Evolutionary conservation across 2,329 filamentous ascomycete genomes (phyloP).

Genomic region (Ascochyta viciae-villosae): DNA sequence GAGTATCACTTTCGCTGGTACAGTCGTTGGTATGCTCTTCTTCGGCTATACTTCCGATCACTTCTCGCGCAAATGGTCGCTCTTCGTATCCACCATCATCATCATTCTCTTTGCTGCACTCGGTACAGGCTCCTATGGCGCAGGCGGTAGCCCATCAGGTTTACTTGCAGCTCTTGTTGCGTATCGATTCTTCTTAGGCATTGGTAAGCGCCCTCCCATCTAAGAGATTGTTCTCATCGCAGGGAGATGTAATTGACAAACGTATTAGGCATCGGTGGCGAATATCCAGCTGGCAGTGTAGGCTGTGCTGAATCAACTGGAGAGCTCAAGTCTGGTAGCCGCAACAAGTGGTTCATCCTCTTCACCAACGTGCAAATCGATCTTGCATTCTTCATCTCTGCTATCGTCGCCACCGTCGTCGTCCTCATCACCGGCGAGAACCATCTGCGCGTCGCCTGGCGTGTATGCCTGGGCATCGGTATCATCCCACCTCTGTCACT

Average conservation of each 20-base stretch:
- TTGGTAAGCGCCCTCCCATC: conserved; percentile 40
- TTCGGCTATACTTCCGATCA: conserved; percentile 85
- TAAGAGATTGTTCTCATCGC: not conserved
- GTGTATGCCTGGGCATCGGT: conserved; percentile 71
- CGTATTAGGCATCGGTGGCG: conserved; percentile 70
- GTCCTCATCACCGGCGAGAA: conserved; percentile 61
- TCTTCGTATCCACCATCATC: conserved; percentile 82
- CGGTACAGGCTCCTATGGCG: conserved; percentile 77
- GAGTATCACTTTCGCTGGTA: conserved; percentile 86
- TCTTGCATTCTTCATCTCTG: conserved; percentile 80
- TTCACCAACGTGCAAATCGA: conserved; percentile 92
- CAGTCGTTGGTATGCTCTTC: conserved; percentile 79
- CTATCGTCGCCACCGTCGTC: conserved; percentile 75
- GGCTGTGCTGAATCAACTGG: conserved; percentile 84
- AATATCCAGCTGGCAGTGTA: conserved; percentile 84
- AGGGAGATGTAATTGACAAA: not conserved
- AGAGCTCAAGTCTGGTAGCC: conserved; percentile 77
- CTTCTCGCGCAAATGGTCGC: conserved; percentile 82
- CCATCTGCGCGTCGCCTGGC: conserved; percentile 79
- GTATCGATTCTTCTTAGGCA: conserved; percentile 80
- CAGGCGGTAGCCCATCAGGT: conserved; percentile 69
- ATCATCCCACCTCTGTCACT: conserved; percentile 59
- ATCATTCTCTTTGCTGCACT: conserved; percentile 85
- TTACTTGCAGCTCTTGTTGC: conserved; percentile 81
- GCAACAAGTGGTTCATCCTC: conserved; percentile 83